Evolutionary conservation across 148 eudicot genomes (phyloP), one percentile per base, ranked within the genome.

Genomic region (Oxyria digyna): DNA sequence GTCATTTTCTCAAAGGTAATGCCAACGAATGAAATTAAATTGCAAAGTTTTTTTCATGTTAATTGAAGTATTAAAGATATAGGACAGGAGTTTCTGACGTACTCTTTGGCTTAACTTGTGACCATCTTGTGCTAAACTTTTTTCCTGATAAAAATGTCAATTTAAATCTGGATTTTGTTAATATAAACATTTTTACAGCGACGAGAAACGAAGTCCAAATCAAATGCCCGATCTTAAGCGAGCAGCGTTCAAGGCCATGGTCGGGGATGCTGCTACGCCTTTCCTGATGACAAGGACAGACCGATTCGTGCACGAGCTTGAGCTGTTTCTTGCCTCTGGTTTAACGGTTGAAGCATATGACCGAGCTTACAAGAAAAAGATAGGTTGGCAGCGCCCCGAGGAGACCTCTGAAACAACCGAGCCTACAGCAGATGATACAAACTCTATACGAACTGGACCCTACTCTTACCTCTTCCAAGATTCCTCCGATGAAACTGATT

Each of bases 281-380:
- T 93, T 89, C 77, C 65, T 90, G 65, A 63, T 78, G 37, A 89
- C 88, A 71, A 83, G 96, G 77, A 78, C 92, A 13, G 83, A 79
- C 32, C 80, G 83, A 35, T 89, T 93, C 79, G 90, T 80, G 59
- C 43, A 76, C 15, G 96, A 93, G 75, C 65, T 85, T 62, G 96
- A 86, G 62, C 69, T 90, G 7, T 93, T 89, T 84, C 77, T 93
- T 18, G 88, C 90, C 32, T 87, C 95, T 4, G 96, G 85, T 29
- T 75, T 89, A 59, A 87, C 76, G 9, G 78, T 93, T 31, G 87
- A 86, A 70, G 91, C 91, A 29, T 93, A 84, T 67, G 96, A 90
- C 74, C 70, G 76, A 69, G 89, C 78, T 54, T 93, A 86, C 69
- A 72, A 74, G 74, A 75, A 75, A 76, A 79, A 76, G 73, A 74